Conservation (phyloP, 2,329 filamentous ascomycete genomes). For the Colletotrichum paranaense region DNA sequence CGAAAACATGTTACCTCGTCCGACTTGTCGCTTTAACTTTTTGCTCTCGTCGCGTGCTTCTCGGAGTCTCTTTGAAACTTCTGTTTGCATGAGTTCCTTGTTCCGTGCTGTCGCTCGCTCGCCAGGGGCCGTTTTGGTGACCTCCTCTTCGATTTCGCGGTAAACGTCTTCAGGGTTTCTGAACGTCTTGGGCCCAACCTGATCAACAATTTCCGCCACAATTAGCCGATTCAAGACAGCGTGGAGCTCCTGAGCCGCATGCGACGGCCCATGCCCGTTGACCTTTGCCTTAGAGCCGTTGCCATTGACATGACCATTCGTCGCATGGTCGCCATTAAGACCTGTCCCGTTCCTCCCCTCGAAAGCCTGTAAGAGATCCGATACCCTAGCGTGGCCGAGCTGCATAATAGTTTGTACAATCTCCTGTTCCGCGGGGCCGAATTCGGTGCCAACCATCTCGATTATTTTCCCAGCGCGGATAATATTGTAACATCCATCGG, state of each 20-base stretch:
- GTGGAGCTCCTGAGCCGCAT: conserved; percentile 61
- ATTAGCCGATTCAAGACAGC: conserved; percentile 66
- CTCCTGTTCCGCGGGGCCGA: conserved; percentile 79
- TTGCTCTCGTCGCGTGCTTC: conserved; percentile 65
- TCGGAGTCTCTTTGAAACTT: conserved; percentile 64
- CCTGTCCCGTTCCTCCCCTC: conserved; percentile 27
- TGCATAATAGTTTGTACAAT: conserved; percentile 81
- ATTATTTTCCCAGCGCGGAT: conserved; percentile 85
- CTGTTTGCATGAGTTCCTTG: conserved; percentile 70
- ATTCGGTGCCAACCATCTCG: conserved; percentile 77
- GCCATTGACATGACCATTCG: conserved; percentile 42
- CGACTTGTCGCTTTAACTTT: conserved; percentile 63
- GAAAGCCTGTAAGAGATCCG: conserved; percentile 76
- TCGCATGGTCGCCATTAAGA: conserved; percentile 38
- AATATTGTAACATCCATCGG: conserved; percentile 82
- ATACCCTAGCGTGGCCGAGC: conserved; percentile 80
- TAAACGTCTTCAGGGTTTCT: conserved; percentile 70
- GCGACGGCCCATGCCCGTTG: conserved; percentile 52
- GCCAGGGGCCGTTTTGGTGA: conserved; percentile 60
- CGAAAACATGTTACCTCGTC: conserved; percentile 50
- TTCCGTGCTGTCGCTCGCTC: conserved; percentile 65
- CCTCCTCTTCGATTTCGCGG: conserved; percentile 71
- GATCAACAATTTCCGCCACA: conserved; percentile 74
- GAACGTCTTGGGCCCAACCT: conserved; percentile 67
- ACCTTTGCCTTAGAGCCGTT: conserved; percentile 47